Conservation (phyloP, 2,329 filamentous ascomycete species). For the Zymoseptoria crescenta region DNA sequence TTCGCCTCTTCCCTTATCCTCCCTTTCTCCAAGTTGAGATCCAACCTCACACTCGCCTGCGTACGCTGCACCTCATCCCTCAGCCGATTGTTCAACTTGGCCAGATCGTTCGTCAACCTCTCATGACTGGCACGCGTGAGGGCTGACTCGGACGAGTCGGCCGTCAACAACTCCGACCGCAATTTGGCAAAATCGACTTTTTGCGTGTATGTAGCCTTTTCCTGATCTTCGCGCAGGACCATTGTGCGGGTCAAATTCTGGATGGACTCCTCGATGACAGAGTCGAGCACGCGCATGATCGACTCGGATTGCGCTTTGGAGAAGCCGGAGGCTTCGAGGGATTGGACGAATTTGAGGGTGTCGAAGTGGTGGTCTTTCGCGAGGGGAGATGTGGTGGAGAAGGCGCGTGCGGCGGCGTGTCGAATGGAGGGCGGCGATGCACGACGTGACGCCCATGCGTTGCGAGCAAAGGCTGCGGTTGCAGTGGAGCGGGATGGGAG, state of each 20-base stretch:
- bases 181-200: slow-evolving; percentile 98
- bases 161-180: slow-evolving; percentile 83
- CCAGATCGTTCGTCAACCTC: slow-evolving; percentile 84
- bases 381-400: slow-evolving; percentile 59
- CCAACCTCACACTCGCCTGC: slow-evolving; percentile 83
- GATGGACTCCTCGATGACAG: slow-evolving; percentile 96
- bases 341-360: slow-evolving; percentile 92
- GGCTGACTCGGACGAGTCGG: slow-evolving; percentile 83
- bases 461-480: slow-evolving; percentile 15
- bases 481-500: slow-evolving; percentile 6
- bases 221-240: slow-evolving; percentile 90
- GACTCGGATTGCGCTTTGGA: slow-evolving; percentile 90
- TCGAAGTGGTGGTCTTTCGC: slow-evolving; percentile 90
- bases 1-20: slow-evolving; percentile 94
- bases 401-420: slow-evolving; percentile 30
- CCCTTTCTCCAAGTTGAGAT: slow-evolving; percentile 94
- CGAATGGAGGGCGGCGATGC: slow-evolving; percentile 1
- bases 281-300: slow-evolving; percentile 97
- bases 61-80: slow-evolving; percentile 92
- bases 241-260: slow-evolving; percentile 96
- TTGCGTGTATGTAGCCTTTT: slow-evolving; percentile 68
- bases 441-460: slow-evolving; percentile 13
- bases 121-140: slow-evolving; percentile 87
- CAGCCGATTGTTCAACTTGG: slow-evolving; percentile 81
- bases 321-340: slow-evolving; percentile 83